These are phyloP conservation scores for Dentipellis fragilis DNA, from an alignment of 768 basidiomycete genomes.

Conservation along the genomic window DNA sequence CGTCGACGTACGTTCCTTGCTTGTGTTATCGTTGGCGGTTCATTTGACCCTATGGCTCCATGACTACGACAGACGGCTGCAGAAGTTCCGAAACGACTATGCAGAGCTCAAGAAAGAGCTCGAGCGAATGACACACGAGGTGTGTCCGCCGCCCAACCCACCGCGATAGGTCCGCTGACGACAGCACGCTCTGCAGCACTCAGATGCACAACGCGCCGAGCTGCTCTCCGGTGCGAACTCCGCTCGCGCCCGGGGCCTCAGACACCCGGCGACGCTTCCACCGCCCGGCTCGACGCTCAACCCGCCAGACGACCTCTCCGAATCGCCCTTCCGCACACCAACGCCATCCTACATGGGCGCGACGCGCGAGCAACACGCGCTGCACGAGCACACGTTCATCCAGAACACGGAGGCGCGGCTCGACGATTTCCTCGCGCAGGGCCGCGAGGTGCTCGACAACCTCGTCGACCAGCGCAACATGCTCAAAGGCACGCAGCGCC, in stretches of 20 bases:
- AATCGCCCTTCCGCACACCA: slow-evolving; percentile 73
- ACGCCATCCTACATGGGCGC: slow-evolving; percentile 42
- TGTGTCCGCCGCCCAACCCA: slow-evolving; percentile 10
- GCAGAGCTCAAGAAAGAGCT: slow-evolving; percentile 74
- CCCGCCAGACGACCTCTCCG: slow-evolving; percentile 39
- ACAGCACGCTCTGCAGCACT: neutral
- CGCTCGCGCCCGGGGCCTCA: slow-evolving; percentile 27
- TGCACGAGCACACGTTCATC: slow-evolving; percentile 85
- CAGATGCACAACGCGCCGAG: slow-evolving; percentile 22
- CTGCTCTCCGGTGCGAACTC: slow-evolving; percentile 39
- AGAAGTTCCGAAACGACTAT: slow-evolving; percentile 87
- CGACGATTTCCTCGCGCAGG: slow-evolving; percentile 89
- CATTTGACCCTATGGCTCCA: neutral
- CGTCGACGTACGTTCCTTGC: slow-evolving; percentile 54
- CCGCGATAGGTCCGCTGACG: neutral
- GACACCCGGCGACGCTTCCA: slow-evolving; percentile 62
- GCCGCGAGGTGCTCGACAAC: slow-evolving; percentile 84
- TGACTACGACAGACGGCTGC: slow-evolving; percentile 59
- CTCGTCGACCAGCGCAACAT: slow-evolving; percentile 87
- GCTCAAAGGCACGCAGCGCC: slow-evolving; percentile 87
- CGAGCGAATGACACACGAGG: slow-evolving; percentile 63
- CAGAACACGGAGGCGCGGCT: slow-evolving; percentile 72
- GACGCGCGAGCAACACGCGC: slow-evolving; percentile 65
- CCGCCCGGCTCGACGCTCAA: slow-evolving; percentile 15
- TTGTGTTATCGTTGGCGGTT: neutral